Conservation (phyloP, 306 rosid genomes). For the Dryas alaskensis region DNA sequence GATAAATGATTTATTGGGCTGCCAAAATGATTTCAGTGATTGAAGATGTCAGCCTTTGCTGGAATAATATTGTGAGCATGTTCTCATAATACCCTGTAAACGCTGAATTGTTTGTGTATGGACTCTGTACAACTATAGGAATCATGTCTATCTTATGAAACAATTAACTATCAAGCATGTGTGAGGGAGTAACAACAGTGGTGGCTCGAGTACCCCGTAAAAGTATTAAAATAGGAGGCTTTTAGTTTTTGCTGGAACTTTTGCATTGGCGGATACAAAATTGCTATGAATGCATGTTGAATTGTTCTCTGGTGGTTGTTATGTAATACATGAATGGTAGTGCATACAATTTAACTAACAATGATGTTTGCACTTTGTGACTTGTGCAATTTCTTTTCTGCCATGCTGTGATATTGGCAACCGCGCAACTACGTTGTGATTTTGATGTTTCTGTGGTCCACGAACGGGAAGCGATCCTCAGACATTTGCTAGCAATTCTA, state of each 20-base stretch:
- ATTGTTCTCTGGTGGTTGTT: not conserved
- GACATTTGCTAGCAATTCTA: conserved; percentile 35
- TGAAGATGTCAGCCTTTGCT: not conserved
- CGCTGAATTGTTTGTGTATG: not conserved
- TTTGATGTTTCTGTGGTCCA: conserved; percentile 24
- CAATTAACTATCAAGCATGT: conserved; percentile 16
- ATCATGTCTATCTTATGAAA: not conserved
- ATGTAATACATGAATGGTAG: not conserved
- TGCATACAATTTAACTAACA: conserved; percentile 15
- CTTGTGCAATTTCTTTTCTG: not conserved
- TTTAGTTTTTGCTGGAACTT: not conserved
- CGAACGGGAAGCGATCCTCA: conserved; percentile 39
- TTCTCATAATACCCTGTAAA: not conserved
- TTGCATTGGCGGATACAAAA: conserved; percentile 2
- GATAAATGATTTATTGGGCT: conserved; percentile 16
- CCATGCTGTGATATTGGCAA: not conserved
- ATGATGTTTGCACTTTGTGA: not conserved
- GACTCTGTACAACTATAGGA: not conserved
- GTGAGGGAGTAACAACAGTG: not conserved
- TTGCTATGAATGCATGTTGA: not conserved
- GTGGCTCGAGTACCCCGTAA: not conserved
- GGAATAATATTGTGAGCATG: conserved; percentile 1
- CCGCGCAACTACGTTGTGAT: not conserved
- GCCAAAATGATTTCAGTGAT: not conserved
- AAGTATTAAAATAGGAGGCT: not conserved